These are phyloP conservation scores for Chytriomyces sp. DNA, from an alignment of 192 early-diverging fungal genomes.

Conservation along the genomic window DNA sequence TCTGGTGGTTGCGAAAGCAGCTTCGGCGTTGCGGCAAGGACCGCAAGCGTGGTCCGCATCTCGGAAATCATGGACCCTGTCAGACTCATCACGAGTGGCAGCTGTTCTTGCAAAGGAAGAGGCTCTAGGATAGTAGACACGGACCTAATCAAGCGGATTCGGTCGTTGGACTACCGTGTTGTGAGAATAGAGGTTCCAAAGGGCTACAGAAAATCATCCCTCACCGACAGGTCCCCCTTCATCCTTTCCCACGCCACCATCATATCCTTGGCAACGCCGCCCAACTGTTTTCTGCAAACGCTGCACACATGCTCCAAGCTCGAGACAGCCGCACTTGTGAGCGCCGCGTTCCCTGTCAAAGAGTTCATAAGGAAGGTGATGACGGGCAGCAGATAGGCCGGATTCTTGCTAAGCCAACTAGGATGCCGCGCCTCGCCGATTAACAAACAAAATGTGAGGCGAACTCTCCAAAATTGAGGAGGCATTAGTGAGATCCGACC, in stretches of 20 bases:
- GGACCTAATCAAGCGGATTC: slow-evolving; percentile 24
- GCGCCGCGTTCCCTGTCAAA: not conserved
- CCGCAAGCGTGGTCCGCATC: slow-evolving; percentile 28
- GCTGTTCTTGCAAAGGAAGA: slow-evolving; percentile 24
- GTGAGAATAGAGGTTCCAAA: not conserved
- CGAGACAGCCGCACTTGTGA: slow-evolving; percentile 27
- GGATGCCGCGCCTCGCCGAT: slow-evolving; percentile 33
- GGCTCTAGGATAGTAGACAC: slow-evolving; percentile 35
- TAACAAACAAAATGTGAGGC: slow-evolving; percentile 20
- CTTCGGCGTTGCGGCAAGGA: not conserved
- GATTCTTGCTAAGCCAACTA: slow-evolving; percentile 34
- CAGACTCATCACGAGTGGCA: slow-evolving; percentile 34
- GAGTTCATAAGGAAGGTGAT: slow-evolving; percentile 32
- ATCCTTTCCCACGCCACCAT: slow-evolving; percentile 22
- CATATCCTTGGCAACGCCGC: slow-evolving; percentile 22
- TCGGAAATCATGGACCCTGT: slow-evolving; percentile 32
- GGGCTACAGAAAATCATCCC: not conserved
- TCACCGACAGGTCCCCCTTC: not conserved
- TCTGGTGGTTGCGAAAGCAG: slow-evolving; percentile 17
- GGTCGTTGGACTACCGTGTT: slow-evolving; percentile 9
- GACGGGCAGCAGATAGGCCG: slow-evolving; percentile 23
- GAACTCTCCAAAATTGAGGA: slow-evolving; percentile 9
- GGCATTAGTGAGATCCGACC: slow-evolving; percentile 14
- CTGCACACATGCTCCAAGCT: slow-evolving; percentile 26
- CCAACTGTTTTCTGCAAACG: slow-evolving; percentile 33